Percentiles rank a stretch among this genome's conserved stretches.
Conservation (phyloP, 148 eudicot species). For the Persicaria tinctoria region DNA sequence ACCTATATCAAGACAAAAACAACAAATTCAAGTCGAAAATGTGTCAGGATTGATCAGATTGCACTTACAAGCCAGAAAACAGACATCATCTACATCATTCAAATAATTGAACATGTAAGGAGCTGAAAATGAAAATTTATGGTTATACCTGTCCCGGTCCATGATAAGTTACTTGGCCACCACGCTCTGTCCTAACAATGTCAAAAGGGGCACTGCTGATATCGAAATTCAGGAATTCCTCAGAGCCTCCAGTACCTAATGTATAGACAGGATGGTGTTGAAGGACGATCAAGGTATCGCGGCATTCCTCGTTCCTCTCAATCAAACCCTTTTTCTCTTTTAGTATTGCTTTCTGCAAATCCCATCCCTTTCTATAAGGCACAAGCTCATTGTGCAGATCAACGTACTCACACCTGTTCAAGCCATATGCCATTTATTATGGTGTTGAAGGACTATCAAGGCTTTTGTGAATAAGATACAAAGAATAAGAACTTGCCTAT, state of each 20-base stretch:
- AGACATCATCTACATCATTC: neutral
- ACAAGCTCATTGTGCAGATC: constrained; percentile 66
- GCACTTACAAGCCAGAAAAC: neutral
- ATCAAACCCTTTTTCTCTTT: constrained; percentile 49
- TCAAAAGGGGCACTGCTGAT: constrained; percentile 50
- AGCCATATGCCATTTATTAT: too few species aligned
- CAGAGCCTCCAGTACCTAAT: constrained; percentile 79
- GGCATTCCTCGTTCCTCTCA: constrained; percentile 41
- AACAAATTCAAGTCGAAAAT: constrained; percentile 13
- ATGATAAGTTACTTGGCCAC: constrained; percentile 98
- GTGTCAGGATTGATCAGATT: constrained; percentile 13
- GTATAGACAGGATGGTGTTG: constrained; percentile 94
- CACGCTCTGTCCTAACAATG: constrained; percentile 75
- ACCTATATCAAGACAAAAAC: constrained; percentile 36
- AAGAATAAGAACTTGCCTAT: constrained; percentile 2
- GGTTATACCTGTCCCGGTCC: constrained; percentile 90
- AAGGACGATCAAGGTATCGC: constrained; percentile 58
- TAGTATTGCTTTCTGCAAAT: constrained; percentile 73
- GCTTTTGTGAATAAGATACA: neutral
- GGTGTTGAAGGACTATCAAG: too few species aligned
- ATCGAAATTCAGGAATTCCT: constrained; percentile 61
- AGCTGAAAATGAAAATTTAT: neutral
- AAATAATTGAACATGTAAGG: neutral
- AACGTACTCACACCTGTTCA: constrained; percentile 50
- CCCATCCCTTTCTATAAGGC: constrained; percentile 76